These are phyloP conservation scores for Nosema muscidifuracis DNA, from an alignment of 371 early-diverging fungal species.

Conservation along the genomic window DNA sequence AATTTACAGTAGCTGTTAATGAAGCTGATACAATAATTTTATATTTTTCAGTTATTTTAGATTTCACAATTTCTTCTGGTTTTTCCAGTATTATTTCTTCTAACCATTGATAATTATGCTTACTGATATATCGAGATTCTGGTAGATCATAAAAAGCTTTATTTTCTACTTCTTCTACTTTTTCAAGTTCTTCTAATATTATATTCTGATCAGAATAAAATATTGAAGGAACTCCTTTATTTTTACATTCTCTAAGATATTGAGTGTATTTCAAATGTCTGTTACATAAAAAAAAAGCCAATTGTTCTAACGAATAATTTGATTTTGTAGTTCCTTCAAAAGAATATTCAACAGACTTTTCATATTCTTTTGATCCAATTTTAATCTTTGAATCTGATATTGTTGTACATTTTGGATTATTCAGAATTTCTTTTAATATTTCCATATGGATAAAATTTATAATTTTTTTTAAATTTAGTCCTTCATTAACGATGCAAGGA, in stretches of 20 bases:
- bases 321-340: constrained; percentile 4
- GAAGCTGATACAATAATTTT: constrained; percentile 35
- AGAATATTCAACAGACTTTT: neutral
- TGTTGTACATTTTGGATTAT: neutral
- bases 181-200: constrained; percentile 36
- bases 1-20: constrained; percentile 15
- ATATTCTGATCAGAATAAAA: constrained; percentile 38
- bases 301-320: constrained; percentile 36
- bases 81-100: constrained; percentile 10
- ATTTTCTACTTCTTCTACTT: neutral
- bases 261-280: constrained; percentile 16
- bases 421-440: neutral
- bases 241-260: constrained; percentile 29
- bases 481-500: neutral
- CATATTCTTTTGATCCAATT: neutral
- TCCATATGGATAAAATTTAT: neutral
- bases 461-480: neutral
- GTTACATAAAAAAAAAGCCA: constrained; percentile 29
- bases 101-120: constrained; percentile 19
- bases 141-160: constrained; percentile 9
- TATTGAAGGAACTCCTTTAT: constrained; percentile 13
- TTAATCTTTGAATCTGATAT: neutral
- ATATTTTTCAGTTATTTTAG: neutral
- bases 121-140: constrained; percentile 27
- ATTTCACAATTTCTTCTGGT: neutral